phyloP scores from a whole-genome alignment of 257 asterid genomes.

The Forsythia viridissima region DNA sequence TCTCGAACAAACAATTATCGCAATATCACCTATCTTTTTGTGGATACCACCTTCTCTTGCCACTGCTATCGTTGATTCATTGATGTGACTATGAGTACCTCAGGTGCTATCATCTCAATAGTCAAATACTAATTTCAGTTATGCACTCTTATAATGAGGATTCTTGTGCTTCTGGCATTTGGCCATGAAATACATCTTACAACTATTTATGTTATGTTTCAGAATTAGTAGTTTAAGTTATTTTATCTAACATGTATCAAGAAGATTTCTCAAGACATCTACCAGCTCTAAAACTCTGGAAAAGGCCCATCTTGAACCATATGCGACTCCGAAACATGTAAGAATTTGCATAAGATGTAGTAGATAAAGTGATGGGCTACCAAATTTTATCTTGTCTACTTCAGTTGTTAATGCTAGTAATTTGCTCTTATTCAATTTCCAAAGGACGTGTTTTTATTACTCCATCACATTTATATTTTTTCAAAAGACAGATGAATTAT shows the following conservation, averaged over 20 bases:
- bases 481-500: slow-evolving; percentile 73
- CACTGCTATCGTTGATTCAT: neutral
- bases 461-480: slow-evolving; percentile 19
- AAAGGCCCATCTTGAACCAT: slow-evolving; percentile 99
- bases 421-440: slow-evolving; percentile 17
- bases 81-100: neutral
- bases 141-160: neutral
- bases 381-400: slow-evolving; percentile 5
- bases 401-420: slow-evolving; percentile 19
- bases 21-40: neutral
- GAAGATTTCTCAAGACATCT: slow-evolving; percentile 97
- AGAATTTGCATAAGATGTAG: slow-evolving; percentile 25
- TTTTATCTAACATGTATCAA: slow-evolving; percentile 72
- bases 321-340: slow-evolving; percentile 90
- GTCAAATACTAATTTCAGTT: neutral
- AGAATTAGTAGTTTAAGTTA: slow-evolving; percentile 24
- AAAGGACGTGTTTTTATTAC: slow-evolving; percentile 13
- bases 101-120: neutral
- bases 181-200: slow-evolving; percentile 11
- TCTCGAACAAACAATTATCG: neutral
- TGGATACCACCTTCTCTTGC: neutral
- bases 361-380: slow-evolving; percentile 9
- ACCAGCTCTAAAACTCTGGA: slow-evolving; percentile 86
- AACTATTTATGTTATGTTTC: slow-evolving; percentile 15
- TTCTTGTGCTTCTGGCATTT: slow-evolving; percentile 11